These are phyloP conservation scores for Blastomyces emzantsi DNA, from an alignment of 2,329 filamentous ascomycete species.

Conservation along the genomic window DNA sequence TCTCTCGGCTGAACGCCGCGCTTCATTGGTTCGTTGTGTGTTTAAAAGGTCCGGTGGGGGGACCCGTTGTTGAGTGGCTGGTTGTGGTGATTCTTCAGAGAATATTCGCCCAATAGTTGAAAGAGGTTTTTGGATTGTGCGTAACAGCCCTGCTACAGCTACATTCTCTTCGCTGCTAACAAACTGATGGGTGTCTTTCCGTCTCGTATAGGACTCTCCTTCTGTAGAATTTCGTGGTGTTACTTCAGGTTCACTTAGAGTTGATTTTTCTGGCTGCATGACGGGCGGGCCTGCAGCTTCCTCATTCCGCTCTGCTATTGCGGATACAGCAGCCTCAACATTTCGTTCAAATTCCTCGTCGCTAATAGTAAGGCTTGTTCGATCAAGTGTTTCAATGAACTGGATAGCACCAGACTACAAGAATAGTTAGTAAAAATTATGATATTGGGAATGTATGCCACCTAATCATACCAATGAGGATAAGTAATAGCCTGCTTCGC, in stretches of 20 bases:
- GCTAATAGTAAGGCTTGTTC: constrained; percentile 82
- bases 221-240: constrained; percentile 52
- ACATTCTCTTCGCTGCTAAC: constrained; percentile 60
- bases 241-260: constrained; percentile 47
- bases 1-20: constrained; percentile 19
- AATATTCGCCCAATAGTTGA: constrained; percentile 93
- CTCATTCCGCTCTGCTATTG: constrained; percentile 84
- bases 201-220: constrained; percentile 44
- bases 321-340: constrained; percentile 92
- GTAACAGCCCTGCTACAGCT: constrained; percentile 73
- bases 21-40: constrained; percentile 16
- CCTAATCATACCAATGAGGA: constrained; percentile 64
- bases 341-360: constrained; percentile 94
- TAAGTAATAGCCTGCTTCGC: constrained; percentile 97
- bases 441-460: constrained; percentile 6
- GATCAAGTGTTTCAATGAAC: constrained; percentile 93
- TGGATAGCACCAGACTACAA: constrained; percentile 66
- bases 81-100: constrained; percentile 51
- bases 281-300: constrained; percentile 41
- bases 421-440: constrained; percentile 13
- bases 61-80: constrained; percentile 3
- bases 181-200: constrained; percentile 28
- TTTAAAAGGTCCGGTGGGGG: neutral
- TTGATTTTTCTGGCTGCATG: constrained; percentile 39
- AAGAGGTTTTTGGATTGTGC: constrained; percentile 83